These are phyloP conservation scores for Mycothermus thermophilus DNA, from an alignment of 495 filamentous ascomycete species.

Conservation along the genomic window DNA sequence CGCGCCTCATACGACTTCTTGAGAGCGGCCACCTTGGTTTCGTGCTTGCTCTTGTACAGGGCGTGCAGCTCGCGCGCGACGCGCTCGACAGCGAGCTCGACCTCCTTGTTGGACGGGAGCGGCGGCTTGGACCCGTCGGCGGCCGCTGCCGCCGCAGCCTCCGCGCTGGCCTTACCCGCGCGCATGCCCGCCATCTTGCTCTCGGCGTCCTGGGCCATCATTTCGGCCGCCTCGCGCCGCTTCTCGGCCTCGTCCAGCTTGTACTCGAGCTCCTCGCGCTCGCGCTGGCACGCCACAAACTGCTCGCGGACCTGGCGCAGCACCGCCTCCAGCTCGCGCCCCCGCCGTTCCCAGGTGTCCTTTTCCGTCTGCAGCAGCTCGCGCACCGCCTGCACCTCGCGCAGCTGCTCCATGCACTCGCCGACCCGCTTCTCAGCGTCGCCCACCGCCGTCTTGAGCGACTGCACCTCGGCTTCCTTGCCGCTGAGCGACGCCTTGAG, in stretches of 20 bases:
- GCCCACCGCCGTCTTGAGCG: slow-evolving; percentile 68
- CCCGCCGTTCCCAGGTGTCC: slow-evolving; percentile 67
- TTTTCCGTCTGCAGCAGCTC: slow-evolving; percentile 65
- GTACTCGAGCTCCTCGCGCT: slow-evolving; percentile 57
- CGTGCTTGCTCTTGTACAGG: slow-evolving; percentile 94
- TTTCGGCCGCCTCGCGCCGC: slow-evolving; percentile 47
- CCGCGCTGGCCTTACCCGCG: slow-evolving; percentile 33
- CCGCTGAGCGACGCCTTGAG: slow-evolving; percentile 80
- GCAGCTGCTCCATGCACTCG: slow-evolving; percentile 63
- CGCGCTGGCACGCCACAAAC: slow-evolving; percentile 57
- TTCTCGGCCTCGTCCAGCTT: slow-evolving; percentile 65
- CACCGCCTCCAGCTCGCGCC: slow-evolving; percentile 71
- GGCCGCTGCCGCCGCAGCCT: slow-evolving; percentile 16
- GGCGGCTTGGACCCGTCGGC: slow-evolving; percentile 6
- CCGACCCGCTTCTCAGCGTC: slow-evolving; percentile 89
- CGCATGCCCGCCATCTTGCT: slow-evolving; percentile 56
- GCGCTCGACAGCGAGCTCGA: slow-evolving; percentile 82
- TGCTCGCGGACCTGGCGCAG: slow-evolving; percentile 68
- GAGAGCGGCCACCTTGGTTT: slow-evolving; percentile 81
- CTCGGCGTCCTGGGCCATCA: slow-evolving; percentile 56
- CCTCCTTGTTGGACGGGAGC: slow-evolving; percentile 31
- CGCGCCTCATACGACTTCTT: slow-evolving; percentile 89
- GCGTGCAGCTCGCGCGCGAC: slow-evolving; percentile 80
- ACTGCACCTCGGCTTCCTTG: slow-evolving; percentile 76
- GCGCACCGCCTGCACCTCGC: slow-evolving; percentile 54